Conservation (phyloP, 352 stramenopile species). For the Pythium insidiosum region DNA sequence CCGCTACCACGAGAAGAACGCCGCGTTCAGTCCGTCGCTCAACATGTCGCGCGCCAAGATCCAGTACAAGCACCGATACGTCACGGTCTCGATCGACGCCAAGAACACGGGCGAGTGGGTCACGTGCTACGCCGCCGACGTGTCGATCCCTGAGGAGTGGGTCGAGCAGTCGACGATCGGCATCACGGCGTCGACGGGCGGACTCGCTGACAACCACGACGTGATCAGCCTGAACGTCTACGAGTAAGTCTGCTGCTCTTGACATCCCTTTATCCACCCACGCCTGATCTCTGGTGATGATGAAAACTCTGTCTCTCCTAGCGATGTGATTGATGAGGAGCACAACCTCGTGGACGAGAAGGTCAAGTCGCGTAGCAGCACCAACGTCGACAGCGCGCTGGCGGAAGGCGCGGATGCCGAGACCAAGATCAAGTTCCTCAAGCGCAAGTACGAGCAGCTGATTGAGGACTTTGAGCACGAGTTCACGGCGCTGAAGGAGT, state of each 20-base stretch:
- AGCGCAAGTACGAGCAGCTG: constrained; percentile 73
- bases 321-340: constrained; percentile 55
- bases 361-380: constrained; percentile 44
- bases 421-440: constrained; percentile 54
- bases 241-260: constrained; percentile 62
- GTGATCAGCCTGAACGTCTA: constrained; percentile 67
- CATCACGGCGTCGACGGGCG: constrained; percentile 71
- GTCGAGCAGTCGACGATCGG: constrained; percentile 59
- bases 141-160: constrained; percentile 45
- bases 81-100: constrained; percentile 67
- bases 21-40: constrained; percentile 60
- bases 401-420: constrained; percentile 47
- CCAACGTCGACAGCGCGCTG: constrained; percentile 36
- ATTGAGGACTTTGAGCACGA: constrained; percentile 83
- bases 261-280: too few species aligned
- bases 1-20: constrained; percentile 78
- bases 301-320: too few species aligned
- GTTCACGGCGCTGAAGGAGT: constrained; percentile 78
- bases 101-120: constrained; percentile 67
- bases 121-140: constrained; percentile 44
- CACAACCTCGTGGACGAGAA: constrained; percentile 43
- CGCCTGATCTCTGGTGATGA: too few species aligned
- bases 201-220: constrained; percentile 82
- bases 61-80: constrained; percentile 62
- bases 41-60: constrained; percentile 81